Base-by-base conservation (phyloP, 2,329 filamentous ascomycete genomes). In the Colletotrichum melonis region DNA sequence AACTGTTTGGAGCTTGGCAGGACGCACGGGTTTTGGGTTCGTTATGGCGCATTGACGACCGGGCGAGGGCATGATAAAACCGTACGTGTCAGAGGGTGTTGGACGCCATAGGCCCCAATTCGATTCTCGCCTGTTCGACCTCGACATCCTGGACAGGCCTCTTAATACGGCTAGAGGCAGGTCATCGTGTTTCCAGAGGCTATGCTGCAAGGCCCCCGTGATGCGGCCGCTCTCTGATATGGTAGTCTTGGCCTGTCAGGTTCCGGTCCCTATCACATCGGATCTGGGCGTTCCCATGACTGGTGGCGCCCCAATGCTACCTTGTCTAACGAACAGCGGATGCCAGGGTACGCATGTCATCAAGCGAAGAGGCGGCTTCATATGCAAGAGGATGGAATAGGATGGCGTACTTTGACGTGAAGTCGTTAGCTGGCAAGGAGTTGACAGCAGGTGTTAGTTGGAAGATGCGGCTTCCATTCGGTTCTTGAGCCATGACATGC, bases 1-100 rank as follows among this genome's bases (percentile, higher is more conserved):
- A 26, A 49, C 24, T 67, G 49, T 72, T 63, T 74, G 63, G 24
- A 72, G 46, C 57, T 72, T 67, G 72, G 58, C 72, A 57, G 42
- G 24, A 63, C 63, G 63, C 69, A 68, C 63, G 54, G 72, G 30
- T 56, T 59, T 67, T 68, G 58, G 68, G 69, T 72, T 68, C 70
- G 32, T 57, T 12, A 42, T 56, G 62, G 58, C 68, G 72, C 72
- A 35, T 68, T 74, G 72, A 72, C 69, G 49, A 58, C 28, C 58
- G 63, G 62, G 63, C 55, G 54, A 72, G 63, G 72, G 52, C 7
- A 28, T 59, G 24, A 35, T 67, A 57, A 74, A 72, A 74, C 72
- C 54, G 63, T 67, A 67, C 30, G 26, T 58, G 72, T 74, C 72
- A n/a, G 72, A 74, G 58, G 56, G 60, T 58, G 11, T 62, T 56